phyloP scores from a whole-genome alignment of 305 asterid species.

The Rubia balearica region DNA sequence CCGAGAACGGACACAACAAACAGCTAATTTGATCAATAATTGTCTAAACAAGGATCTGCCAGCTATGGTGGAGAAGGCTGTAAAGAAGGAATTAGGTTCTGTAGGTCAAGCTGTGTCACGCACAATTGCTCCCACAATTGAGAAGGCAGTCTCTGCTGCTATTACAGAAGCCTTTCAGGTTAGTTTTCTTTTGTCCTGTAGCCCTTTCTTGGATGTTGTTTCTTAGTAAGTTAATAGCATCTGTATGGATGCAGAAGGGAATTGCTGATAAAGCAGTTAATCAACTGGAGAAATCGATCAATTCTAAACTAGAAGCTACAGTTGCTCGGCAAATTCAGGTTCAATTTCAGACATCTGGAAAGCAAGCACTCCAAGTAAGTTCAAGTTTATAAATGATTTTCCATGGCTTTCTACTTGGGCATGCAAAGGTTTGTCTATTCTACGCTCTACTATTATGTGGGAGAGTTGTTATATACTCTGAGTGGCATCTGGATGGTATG shows the following conservation, averaged over 20 bases:
- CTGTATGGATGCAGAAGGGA: slow-evolving; percentile 60
- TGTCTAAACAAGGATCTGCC: slow-evolving; percentile 72
- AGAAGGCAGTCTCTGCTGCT: slow-evolving; percentile 60
- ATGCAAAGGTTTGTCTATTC: not conserved
- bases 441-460: not conserved
- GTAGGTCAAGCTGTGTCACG: slow-evolving; percentile 76
- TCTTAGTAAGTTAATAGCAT: slow-evolving; percentile 24
- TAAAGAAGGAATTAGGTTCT: slow-evolving; percentile 63
- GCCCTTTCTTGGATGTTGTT: slow-evolving; percentile 17
- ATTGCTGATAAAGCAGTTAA: slow-evolving; percentile 81
- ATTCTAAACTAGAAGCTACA: slow-evolving; percentile 66
- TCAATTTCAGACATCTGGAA: slow-evolving; percentile 90
- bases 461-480: not conserved
- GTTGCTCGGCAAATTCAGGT: slow-evolving; percentile 79
- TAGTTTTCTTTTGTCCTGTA: slow-evolving; percentile 18
- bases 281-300: slow-evolving; percentile 75
- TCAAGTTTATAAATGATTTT: not conserved
- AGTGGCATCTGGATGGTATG: not conserved
- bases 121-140: slow-evolving; percentile 53
- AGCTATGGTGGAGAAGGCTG: slow-evolving; percentile 53
- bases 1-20: slow-evolving; percentile 57
- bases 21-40: slow-evolving; percentile 42
- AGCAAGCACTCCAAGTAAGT: slow-evolving; percentile 84
- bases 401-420: not conserved
- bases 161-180: slow-evolving; percentile 81